These are phyloP conservation scores for Coffea eugenioides DNA, from an alignment of 257 asterid species.

Conservation along the genomic window DNA sequence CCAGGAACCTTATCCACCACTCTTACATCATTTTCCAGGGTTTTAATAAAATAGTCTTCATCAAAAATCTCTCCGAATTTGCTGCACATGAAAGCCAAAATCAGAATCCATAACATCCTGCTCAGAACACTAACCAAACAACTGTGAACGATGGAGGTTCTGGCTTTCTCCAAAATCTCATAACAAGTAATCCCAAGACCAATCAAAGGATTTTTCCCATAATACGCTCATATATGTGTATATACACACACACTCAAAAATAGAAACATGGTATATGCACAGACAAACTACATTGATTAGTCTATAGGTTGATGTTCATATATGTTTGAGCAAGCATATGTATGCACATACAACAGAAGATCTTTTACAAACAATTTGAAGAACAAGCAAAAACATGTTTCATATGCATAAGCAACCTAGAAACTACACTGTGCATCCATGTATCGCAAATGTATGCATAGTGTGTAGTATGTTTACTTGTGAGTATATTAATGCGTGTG, in stretches of 20 bases:
- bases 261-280: neutral
- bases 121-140: neutral
- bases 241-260: neutral
- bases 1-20: conserved; percentile 68
- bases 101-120: conserved; percentile 10
- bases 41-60: conserved; percentile 73
- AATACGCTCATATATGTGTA: too few relatives aligned
- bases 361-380: neutral
- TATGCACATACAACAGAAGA: neutral
- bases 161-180: neutral
- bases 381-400: neutral
- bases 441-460: neutral
- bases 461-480: too few relatives aligned
- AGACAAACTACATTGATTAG: neutral
- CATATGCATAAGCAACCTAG: neutral
- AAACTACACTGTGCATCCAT: neutral
- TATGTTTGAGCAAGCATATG: neutral
- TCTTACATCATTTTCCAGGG: conserved; percentile 76
- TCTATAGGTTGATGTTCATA: neutral
- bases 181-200: too few relatives aligned
- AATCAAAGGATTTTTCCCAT: too few relatives aligned
- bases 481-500: neutral
- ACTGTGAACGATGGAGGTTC: neutral
- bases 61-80: conserved; percentile 89
- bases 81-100: conserved; percentile 52